Evolutionary conservation across 1,139 yeast genomes (phyloP).

Genomic region (Ogataea hybrid): DNA sequence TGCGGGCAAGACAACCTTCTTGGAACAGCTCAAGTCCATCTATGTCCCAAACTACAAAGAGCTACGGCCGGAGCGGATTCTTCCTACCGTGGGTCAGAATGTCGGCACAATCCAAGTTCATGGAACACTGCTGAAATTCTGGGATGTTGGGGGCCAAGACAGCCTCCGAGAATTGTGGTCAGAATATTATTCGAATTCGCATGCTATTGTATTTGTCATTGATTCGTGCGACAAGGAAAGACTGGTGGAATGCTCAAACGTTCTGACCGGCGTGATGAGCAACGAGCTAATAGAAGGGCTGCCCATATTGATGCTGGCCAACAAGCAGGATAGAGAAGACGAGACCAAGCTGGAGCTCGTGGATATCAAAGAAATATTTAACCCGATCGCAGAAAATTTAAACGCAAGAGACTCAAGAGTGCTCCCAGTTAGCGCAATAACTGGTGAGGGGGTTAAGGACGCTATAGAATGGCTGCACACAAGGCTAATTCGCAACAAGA

Average conservation of each 20-base stretch:
- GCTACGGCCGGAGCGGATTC: constrained; percentile 47
- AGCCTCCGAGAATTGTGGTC: constrained; percentile 82
- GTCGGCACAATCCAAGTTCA: constrained; percentile 30
- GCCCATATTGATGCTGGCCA: constrained; percentile 91
- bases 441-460: constrained; percentile 81
- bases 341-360: constrained; percentile 65
- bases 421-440: constrained; percentile 83
- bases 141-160: constrained; percentile 97
- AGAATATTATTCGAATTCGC: constrained; percentile 79
- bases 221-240: constrained; percentile 87
- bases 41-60: constrained; percentile 43
- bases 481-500: constrained; percentile 73
- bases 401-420: constrained; percentile 91
- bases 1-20: constrained; percentile 90
- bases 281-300: constrained; percentile 67
- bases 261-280: constrained; percentile 48
- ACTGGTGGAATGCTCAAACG: constrained; percentile 76
- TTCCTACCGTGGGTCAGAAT: constrained; percentile 80
- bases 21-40: constrained; percentile 58
- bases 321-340: constrained; percentile 81
- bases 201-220: constrained; percentile 87
- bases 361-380: constrained; percentile 77
- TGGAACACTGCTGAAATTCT: constrained; percentile 58
- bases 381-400: constrained; percentile 74
- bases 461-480: constrained; percentile 88